phyloP scores from a whole-genome alignment of 176 grass and related monocot genomes.

The Avena sativa region DNA sequence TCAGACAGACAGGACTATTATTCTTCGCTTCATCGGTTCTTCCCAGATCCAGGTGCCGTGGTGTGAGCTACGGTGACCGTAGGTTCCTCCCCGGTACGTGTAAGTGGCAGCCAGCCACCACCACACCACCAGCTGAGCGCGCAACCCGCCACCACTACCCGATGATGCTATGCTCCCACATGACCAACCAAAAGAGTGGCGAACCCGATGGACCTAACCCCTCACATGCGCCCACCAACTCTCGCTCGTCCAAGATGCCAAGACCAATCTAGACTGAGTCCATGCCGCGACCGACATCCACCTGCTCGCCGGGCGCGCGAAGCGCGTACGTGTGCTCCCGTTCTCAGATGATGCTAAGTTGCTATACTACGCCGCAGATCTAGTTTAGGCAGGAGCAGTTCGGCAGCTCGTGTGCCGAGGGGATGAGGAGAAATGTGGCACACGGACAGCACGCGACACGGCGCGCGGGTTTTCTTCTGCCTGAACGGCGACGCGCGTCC shows the following conservation, averaged over 20 bases:
- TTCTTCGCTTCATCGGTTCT: too few species aligned
- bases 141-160: neutral
- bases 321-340: too few species aligned
- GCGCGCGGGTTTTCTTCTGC: neutral
- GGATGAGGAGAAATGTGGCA: neutral
- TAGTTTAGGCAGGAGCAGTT: conserved; percentile 23
- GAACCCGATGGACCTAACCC: too few species aligned
- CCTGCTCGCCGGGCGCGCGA: too few species aligned
- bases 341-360: neutral
- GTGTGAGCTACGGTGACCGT: neutral
- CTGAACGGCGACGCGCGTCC: neutral
- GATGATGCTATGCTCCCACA: too few species aligned
- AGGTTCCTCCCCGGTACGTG: neutral
- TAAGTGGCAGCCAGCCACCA: too few species aligned
- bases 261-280: too few species aligned
- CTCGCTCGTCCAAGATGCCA: too few species aligned
- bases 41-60: neutral
- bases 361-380: neutral
- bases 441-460: neutral
- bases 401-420: neutral
- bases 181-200: too few species aligned
- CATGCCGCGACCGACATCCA: too few species aligned
- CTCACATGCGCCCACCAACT: too few species aligned
- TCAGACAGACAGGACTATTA: neutral
- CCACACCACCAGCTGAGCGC: too few species aligned